Evolutionary conservation across 805 yeast species (phyloP).

Genomic region (Hemisphaericaspora nanyangensis): DNA sequence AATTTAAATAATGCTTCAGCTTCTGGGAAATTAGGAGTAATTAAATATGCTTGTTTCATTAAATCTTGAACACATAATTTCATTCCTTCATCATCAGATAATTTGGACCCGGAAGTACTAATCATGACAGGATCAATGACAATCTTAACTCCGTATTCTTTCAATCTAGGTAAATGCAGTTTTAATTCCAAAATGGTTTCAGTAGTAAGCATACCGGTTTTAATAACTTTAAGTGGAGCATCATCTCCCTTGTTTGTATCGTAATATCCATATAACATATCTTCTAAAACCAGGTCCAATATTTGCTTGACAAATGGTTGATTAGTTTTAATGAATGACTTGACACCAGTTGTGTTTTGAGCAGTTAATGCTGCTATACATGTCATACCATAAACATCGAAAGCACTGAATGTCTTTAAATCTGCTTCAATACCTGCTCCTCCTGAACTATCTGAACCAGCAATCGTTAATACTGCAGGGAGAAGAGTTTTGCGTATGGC

Average conservation of each 20-base stretch:
- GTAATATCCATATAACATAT: constrained; percentile 43
- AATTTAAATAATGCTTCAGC: constrained; percentile 43
- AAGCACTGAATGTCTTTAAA: constrained; percentile 71
- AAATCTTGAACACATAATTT: constrained; percentile 39
- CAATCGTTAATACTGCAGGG: constrained; percentile 36
- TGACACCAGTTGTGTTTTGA: constrained; percentile 59
- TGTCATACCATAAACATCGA: constrained; percentile 71
- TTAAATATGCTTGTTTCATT: constrained; percentile 50
- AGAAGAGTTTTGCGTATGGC: constrained; percentile 1
- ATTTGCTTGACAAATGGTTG: constrained; percentile 43
- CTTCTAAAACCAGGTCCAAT: constrained; percentile 53
- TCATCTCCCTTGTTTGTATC: constrained; percentile 2
- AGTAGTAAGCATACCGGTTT: constrained; percentile 72
- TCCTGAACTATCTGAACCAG: constrained; percentile 83
- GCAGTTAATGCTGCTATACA: constrained; percentile 79
- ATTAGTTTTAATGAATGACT: constrained; percentile 42
- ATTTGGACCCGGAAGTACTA: constrained; percentile 68
- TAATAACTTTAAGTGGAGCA: constrained; percentile 54
- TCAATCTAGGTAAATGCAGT: constrained; percentile 29
- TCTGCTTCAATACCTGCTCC: constrained; percentile 95
- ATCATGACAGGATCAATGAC: constrained; percentile 84
- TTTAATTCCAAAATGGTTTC: constrained; percentile 50
- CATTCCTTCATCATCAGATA: constrained; percentile 49
- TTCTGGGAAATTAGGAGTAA: constrained; percentile 77
- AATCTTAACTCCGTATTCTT: constrained; percentile 27